phyloP scores from a whole-genome alignment of 2,329 filamentous ascomycete species.

The Fusarium acutatum region DNA sequence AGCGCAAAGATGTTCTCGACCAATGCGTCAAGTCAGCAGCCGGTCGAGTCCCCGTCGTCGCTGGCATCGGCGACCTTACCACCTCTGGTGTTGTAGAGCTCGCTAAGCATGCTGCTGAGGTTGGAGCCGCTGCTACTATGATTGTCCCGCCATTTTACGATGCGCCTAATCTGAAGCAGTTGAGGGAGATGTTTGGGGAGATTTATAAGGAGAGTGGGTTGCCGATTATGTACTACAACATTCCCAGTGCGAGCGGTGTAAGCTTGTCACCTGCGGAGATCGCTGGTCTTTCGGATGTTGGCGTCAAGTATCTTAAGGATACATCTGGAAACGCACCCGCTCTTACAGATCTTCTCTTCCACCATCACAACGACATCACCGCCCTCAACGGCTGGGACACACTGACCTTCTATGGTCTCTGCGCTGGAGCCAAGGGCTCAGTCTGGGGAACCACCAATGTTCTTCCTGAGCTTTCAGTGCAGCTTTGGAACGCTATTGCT shows the following conservation, averaged over 20 bases:
- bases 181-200: conserved; percentile 50
- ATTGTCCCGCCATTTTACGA: conserved; percentile 61
- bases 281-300: conserved; percentile 53
- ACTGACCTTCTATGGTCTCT: conserved; percentile 61
- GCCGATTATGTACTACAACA: conserved; percentile 61
- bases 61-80: conserved; percentile 55
- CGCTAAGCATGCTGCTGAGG: conserved; percentile 46
- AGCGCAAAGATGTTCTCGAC: conserved; percentile 56
- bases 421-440: conserved; percentile 57
- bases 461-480: conserved; percentile 57
- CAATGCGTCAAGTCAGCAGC: conserved; percentile 46
- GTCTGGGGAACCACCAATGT: conserved; percentile 62
- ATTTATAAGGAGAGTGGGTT: conserved; percentile 51
- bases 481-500: conserved; percentile 56
- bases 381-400: conserved; percentile 64
- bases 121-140: conserved; percentile 53
- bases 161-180: conserved; percentile 47
- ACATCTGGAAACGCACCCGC: conserved; percentile 61
- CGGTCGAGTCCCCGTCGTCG: conserved; percentile 53
- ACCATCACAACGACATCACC: conserved; percentile 50
- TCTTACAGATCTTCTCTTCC: conserved; percentile 59
- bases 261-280: conserved; percentile 53
- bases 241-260: conserved; percentile 56
- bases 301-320: conserved; percentile 61
- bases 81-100: conserved; percentile 45